Evolutionary conservation across 768 basidiomycete species (phyloP).

Genomic region (Trametes coccinea): DNA sequence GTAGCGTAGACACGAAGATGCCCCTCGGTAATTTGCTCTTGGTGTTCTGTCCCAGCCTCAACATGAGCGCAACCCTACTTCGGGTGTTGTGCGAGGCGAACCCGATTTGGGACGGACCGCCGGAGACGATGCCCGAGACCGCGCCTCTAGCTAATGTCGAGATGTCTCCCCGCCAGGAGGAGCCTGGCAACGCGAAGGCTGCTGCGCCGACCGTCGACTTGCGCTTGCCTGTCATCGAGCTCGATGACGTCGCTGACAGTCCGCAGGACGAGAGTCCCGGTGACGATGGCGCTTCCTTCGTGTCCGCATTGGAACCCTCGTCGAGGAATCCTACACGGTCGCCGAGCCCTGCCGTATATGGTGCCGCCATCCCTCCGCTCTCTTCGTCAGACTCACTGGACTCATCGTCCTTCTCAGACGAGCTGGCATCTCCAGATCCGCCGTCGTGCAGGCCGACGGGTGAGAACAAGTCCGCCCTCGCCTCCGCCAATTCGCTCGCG

Average conservation of each 20-base stretch:
- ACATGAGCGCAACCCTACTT: conserved; percentile 73
- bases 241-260: conserved; percentile 9
- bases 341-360: conserved; percentile 37
- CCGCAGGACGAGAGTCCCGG: conserved; percentile 8
- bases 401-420: conserved; percentile 53
- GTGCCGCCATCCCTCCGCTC: conserved; percentile 46
- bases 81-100: conserved; percentile 72
- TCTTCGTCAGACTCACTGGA: conserved; percentile 59
- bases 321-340: conserved; percentile 33
- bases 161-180: background rate
- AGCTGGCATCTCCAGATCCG: conserved; percentile 21
- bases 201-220: conserved; percentile 5
- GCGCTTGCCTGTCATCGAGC: conserved; percentile 17
- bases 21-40: conserved; percentile 85
- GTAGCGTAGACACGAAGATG: conserved; percentile 83
- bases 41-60: conserved; percentile 85
- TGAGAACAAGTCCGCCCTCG: conserved; percentile 12
- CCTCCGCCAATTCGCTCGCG: conserved; percentile 14
- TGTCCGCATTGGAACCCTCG: conserved; percentile 34
- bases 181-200: background rate
- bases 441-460: conserved; percentile 1
- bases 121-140: background rate
- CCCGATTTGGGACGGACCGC: conserved; percentile 56
- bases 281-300: conserved; percentile 31
- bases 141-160: background rate